These are phyloP conservation scores for Panus rudis DNA, from an alignment of 768 basidiomycete species.

Conservation along the genomic window DNA sequence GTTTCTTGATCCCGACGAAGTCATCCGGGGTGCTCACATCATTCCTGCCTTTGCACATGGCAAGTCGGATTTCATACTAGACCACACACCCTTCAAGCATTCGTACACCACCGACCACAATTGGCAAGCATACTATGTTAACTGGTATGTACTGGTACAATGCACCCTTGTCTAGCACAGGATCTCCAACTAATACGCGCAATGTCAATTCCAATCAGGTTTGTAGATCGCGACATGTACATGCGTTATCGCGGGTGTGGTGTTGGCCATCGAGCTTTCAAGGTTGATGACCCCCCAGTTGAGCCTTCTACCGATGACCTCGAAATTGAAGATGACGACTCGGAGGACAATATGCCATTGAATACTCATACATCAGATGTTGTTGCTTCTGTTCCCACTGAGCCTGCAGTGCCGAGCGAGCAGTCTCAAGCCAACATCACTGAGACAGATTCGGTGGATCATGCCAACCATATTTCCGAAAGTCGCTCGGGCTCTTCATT, in stretches of 20 bases:
- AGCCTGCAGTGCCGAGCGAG: no score
- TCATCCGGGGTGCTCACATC: conserved; percentile 26
- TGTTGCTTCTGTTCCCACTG: no score
- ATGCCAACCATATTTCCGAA: no score
- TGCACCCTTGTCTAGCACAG: background rate
- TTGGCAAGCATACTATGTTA: conserved; percentile 2
- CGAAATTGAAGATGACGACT: no score
- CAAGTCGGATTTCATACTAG: background rate
- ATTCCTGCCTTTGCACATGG: conserved; percentile 25
- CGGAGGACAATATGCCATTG: no score
- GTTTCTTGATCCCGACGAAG: conserved; percentile 28
- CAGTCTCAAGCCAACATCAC: no score
- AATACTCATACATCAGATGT: no score
- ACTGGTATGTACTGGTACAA: background rate
- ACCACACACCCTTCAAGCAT: background rate
- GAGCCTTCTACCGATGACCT: no score
- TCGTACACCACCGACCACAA: background rate
- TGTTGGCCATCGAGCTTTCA: conserved; percentile 3
- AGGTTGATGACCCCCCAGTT: no score
- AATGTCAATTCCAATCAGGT: conserved; percentile 4
- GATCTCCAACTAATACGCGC: no score
- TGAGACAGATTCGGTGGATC: no score
- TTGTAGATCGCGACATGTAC: conserved; percentile 10
- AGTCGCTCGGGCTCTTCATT: no score
- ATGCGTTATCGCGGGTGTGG: conserved; percentile 9